These are phyloP conservation scores for Aspergillus kassunensis DNA, from an alignment of 495 filamentous ascomycete species.

Conservation along the genomic window DNA sequence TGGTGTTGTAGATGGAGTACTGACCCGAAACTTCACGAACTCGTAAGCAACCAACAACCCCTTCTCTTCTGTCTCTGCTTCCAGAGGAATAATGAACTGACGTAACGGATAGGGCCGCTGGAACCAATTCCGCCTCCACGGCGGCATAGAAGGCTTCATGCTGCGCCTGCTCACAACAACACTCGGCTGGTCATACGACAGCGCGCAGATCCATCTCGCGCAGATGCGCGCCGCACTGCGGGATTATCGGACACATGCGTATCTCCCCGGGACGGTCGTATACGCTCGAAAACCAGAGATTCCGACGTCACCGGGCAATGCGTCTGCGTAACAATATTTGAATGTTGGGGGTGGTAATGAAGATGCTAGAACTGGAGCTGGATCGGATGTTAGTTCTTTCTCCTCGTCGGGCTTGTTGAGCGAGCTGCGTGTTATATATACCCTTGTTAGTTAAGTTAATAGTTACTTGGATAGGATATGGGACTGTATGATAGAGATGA, in stretches of 20 bases:
- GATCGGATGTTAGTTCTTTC: too few species aligned
- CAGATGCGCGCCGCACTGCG: constrained; percentile 22
- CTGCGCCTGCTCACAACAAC: constrained; percentile 60
- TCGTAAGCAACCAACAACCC: constrained; percentile 28
- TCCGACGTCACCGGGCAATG: not conserved
- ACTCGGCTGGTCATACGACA: constrained; percentile 30
- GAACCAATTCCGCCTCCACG: constrained; percentile 55
- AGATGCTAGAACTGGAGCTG: too few species aligned
- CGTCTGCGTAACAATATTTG: too few species aligned
- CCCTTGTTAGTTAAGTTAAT: too few species aligned
- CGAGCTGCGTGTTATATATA: too few species aligned
- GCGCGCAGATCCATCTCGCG: constrained; percentile 21
- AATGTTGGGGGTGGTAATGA: too few species aligned
- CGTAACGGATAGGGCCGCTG: constrained; percentile 45
- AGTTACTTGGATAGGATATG: too few species aligned
- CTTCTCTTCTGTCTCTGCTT: too few species aligned
- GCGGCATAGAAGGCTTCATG: constrained; percentile 54
- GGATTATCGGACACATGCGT: constrained; percentile 22
- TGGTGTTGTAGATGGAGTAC: constrained; percentile 57
- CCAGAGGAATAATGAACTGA: too few species aligned
- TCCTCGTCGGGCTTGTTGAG: too few species aligned
- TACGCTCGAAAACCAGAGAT: constrained; percentile 19
- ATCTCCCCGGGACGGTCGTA: constrained; percentile 24
- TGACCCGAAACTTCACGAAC: constrained; percentile 59
- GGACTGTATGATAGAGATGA: too few species aligned